These are phyloP conservation scores for Omphalea diandra DNA, from an alignment of 441 rosid genomes.

Conservation along the genomic window DNA sequence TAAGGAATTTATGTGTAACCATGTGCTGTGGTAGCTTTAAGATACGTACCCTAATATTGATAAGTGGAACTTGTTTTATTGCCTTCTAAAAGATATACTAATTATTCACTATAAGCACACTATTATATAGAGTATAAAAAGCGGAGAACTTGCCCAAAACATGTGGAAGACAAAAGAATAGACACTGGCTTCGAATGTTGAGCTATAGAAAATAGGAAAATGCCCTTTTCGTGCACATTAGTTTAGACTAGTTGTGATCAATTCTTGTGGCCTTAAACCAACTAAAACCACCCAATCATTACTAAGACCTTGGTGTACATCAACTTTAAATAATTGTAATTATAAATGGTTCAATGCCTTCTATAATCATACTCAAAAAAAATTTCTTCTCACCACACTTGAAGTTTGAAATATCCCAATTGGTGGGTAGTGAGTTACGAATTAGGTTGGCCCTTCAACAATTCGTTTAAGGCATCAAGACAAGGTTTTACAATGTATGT, in stretches of 20 bases:
- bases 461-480: too few species aligned
- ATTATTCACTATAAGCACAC: conserved; percentile 18
- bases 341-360: too few species aligned
- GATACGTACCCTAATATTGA: conserved; percentile 22
- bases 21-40: conserved; percentile 53
- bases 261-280: background rate
- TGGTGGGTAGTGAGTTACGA: too few species aligned
- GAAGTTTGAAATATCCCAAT: too few species aligned
- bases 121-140: background rate
- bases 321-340: too few species aligned
- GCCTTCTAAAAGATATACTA: background rate
- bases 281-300: conserved; percentile 31
- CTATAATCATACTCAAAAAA: too few species aligned
- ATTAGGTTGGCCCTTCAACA: too few species aligned
- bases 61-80: background rate
- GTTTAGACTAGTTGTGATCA: background rate
- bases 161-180: conserved; percentile 42
- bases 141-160: conserved; percentile 37
- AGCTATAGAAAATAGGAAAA: conserved; percentile 28
- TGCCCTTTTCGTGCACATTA: conserved; percentile 16
- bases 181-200: conserved; percentile 46
- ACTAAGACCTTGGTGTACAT: too few species aligned
- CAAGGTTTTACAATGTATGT: too few species aligned
- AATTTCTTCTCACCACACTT: too few species aligned
- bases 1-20: conserved; percentile 28